These are phyloP conservation scores for Limnanthes douglasii DNA, from an alignment of 345 rosid genomes.

Conservation along the genomic window DNA sequence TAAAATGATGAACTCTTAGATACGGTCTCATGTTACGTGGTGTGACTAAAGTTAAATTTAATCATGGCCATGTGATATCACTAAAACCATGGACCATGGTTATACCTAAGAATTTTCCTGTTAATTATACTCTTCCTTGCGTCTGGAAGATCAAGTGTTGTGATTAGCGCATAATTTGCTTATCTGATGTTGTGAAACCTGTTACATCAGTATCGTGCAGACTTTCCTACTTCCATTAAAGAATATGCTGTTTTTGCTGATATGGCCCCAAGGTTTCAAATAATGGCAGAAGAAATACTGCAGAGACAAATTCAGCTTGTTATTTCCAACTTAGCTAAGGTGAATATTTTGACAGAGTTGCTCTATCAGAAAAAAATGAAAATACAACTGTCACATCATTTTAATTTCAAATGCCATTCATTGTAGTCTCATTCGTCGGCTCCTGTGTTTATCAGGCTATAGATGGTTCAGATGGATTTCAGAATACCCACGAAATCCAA, in stretches of 20 bases:
- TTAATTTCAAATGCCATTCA: too few relatives aligned
- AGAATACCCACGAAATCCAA: conserved; percentile 71
- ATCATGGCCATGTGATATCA: too few relatives aligned
- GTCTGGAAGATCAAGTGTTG: too few relatives aligned
- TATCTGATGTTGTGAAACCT: conserved; percentile 4
- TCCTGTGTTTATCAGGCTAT: conserved; percentile 40
- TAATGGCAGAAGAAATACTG: conserved; percentile 75
- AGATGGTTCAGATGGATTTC: conserved; percentile 88
- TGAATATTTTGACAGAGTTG: conserved; percentile 11
- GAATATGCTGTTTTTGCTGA: conserved; percentile 83
- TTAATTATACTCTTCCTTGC: too few relatives aligned
- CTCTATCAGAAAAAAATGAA: conserved; percentile 4
- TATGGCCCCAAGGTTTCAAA: conserved; percentile 73
- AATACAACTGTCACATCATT: neutral
- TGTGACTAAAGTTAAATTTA: too few relatives aligned
- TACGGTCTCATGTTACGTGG: too few relatives aligned
- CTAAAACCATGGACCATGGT: too few relatives aligned
- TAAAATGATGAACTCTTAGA: too few relatives aligned
- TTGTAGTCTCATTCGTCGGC: neutral
- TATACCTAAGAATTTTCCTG: too few relatives aligned
- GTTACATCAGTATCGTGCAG: conserved; percentile 57
- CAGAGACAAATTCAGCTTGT: conserved; percentile 71
- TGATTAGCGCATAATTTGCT: too few relatives aligned
- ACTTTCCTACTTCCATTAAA: conserved; percentile 63
- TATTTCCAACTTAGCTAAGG: conserved; percentile 61